phyloP scores from a whole-genome alignment of 208 protist species.

The Trypanosoma vivax region DNA sequence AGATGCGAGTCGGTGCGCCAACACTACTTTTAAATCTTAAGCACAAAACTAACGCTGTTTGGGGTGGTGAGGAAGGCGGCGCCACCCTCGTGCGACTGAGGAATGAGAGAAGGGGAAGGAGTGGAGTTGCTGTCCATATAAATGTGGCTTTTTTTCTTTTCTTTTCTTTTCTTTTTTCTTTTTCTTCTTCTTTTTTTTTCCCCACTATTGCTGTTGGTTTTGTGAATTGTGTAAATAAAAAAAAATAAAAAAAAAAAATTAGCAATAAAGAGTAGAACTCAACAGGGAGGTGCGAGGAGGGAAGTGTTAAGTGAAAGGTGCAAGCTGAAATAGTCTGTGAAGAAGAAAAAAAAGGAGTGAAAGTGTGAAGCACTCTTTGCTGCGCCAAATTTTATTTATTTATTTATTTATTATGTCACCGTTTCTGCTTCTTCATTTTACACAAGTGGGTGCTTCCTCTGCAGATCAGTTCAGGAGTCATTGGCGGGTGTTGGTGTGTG shows the following conservation, averaged over 20 bases:
- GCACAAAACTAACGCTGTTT: too few species aligned
- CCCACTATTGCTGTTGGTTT: neutral
- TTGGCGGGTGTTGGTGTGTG: too few species aligned
- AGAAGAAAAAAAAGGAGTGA: neutral
- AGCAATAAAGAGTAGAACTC: neutral
- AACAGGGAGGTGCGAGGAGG: neutral
- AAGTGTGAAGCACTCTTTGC: neutral
- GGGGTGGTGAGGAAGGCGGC: too few species aligned
- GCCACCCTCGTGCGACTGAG: too few species aligned
- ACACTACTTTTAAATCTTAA: too few species aligned
- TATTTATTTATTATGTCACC: too few species aligned
- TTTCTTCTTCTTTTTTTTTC: conserved; percentile 8
- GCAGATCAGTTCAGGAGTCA: too few species aligned
- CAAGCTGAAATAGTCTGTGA: neutral
- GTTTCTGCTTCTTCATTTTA: too few species aligned
- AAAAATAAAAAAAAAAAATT: conserved; percentile 6
- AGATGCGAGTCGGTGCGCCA: too few species aligned
- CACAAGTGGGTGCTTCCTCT: too few species aligned
- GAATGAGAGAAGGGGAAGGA: neutral
- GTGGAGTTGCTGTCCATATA: neutral
- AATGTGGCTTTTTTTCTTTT: neutral
- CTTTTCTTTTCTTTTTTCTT: conserved; percentile 15
- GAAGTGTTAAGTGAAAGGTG: neutral
- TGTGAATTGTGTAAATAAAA: neutral
- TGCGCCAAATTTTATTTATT: too few species aligned